Conservation (phyloP, 2,329 filamentous ascomycete genomes). For the Fusarium sp. region DNA sequence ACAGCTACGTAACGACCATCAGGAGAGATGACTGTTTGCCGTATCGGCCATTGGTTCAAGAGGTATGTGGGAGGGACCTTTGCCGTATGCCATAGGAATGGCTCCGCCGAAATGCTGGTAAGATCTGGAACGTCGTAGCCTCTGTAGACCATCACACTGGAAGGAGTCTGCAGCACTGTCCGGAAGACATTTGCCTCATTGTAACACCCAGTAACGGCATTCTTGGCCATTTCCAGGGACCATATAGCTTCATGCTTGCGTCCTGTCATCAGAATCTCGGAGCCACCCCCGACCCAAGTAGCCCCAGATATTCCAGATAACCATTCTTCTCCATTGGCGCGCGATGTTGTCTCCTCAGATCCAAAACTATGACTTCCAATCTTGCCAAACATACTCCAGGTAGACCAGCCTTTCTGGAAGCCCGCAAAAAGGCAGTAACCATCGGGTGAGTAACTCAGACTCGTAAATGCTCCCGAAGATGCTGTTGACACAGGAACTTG, state of each 20-base stretch:
- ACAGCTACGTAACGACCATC: constrained; percentile 96
- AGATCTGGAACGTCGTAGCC: constrained; percentile 93
- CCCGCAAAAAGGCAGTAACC: constrained; percentile 96
- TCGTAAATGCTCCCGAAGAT: constrained; percentile 77
- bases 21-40: constrained; percentile 85
- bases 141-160: constrained; percentile 90
- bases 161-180: constrained; percentile 88
- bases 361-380: constrained; percentile 86
- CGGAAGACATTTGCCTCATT: constrained; percentile 90
- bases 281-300: constrained; percentile 88
- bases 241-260: constrained; percentile 82
- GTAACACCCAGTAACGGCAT: constrained; percentile 92
- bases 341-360: constrained; percentile 72
- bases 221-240: constrained; percentile 91
- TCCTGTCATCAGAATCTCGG: constrained; percentile 82
- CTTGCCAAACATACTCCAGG: constrained; percentile 98
- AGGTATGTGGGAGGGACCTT: constrained; percentile 88
- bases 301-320: constrained; percentile 81
- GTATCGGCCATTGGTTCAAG: constrained; percentile 92
- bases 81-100: constrained; percentile 94
- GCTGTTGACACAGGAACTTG: constrained; percentile 73
- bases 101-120: constrained; percentile 90
- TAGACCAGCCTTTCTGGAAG: constrained; percentile 92
- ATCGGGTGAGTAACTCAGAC: constrained; percentile 89
- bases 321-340: constrained; percentile 82